Percentiles rank a stretch among this genome's conserved stretches.
phyloP scores from a whole-genome alignment of 108 stramenopile genomes.

The Nitzschia inconspicua region DNA sequence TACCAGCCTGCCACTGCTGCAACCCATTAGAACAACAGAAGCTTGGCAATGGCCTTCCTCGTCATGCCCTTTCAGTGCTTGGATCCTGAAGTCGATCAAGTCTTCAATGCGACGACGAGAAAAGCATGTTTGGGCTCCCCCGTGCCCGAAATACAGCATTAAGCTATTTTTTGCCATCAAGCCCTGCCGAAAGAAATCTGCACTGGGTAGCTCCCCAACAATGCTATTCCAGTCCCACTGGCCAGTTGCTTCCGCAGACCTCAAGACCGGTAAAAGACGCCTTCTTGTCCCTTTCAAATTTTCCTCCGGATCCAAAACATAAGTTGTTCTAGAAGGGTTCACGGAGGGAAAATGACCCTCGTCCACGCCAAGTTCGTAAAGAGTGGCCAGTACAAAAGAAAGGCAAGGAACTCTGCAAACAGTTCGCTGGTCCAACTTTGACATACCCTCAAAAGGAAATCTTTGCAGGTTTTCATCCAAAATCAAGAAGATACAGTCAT shows the following conservation, averaged over 20 bases:
- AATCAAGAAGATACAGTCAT: slow-evolving; percentile 63
- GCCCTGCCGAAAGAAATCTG: slow-evolving; percentile 45
- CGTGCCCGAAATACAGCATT: slow-evolving; percentile 95
- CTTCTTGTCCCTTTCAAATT: slow-evolving; percentile 81
- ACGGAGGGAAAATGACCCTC: slow-evolving; percentile 15
- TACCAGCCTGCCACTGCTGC: slow-evolving; percentile 89
- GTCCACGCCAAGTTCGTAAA: slow-evolving; percentile 26
- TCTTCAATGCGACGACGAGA: slow-evolving; percentile 67
- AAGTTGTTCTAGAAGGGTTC: slow-evolving; percentile 57
- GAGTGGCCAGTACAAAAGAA: slow-evolving; percentile 66
- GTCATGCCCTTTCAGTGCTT: slow-evolving; percentile 1
- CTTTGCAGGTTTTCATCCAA: slow-evolving; percentile 93
- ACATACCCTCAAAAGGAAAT: slow-evolving; percentile 92
- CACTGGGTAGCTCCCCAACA: slow-evolving; percentile 61
- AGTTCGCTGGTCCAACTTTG: slow-evolving; percentile 55
- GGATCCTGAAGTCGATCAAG: slow-evolving; percentile 19
- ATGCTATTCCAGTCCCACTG: slow-evolving; percentile 78
- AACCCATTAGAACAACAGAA: slow-evolving; percentile 93
- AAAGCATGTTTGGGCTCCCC: slow-evolving; percentile 86
- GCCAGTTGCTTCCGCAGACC: slow-evolving; percentile 21
- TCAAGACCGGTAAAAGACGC: slow-evolving; percentile 66
- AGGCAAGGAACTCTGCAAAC: slow-evolving; percentile 90
- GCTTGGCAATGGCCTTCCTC: slow-evolving; percentile 18
- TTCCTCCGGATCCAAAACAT: slow-evolving; percentile 91
- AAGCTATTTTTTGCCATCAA: slow-evolving; percentile 58